phyloP scores from a whole-genome alignment of 768 basidiomycete species.

The Cyathus striatus region DNA sequence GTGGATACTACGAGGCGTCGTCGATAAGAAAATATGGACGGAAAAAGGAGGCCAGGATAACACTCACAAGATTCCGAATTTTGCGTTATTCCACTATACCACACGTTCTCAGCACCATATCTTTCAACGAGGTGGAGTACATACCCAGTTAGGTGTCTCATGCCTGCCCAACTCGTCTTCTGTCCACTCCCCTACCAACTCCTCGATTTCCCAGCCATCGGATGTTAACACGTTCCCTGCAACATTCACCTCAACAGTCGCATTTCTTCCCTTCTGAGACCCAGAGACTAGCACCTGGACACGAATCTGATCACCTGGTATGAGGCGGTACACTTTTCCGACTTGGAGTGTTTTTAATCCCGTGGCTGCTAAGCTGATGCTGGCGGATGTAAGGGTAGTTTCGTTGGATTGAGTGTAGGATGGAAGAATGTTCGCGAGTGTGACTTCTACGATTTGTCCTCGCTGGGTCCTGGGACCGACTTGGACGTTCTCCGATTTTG shows the following conservation, averaged over 20 bases:
- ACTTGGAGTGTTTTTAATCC: slow-evolving; percentile 36
- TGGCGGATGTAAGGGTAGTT: slow-evolving; percentile 23
- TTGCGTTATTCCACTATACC: slow-evolving; percentile 42
- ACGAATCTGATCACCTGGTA: slow-evolving; percentile 44
- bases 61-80: slow-evolving; percentile 52
- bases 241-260: slow-evolving; percentile 25
- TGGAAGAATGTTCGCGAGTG: slow-evolving; percentile 45
- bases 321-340: slow-evolving; percentile 39
- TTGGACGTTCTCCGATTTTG: slow-evolving; percentile 36
- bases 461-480: no score
- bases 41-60: not conserved
- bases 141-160: slow-evolving; percentile 52
- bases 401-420: slow-evolving; percentile 15
- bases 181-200: slow-evolving; percentile 36
- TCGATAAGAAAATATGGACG: slow-evolving; percentile 2
- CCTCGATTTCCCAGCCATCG: slow-evolving; percentile 28
- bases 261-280: slow-evolving; percentile 17
- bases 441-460: slow-evolving; percentile 46
- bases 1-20: slow-evolving; percentile 30
- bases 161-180: slow-evolving; percentile 31
- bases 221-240: slow-evolving; percentile 29
- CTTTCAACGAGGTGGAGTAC: slow-evolving; percentile 5
- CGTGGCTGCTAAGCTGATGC: slow-evolving; percentile 28
- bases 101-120: not conserved
- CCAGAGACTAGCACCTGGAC: slow-evolving; percentile 44